Percentiles rank a stretch among this genome's conserved stretches.
phyloP scores from a whole-genome alignment of 2,329 filamentous ascomycete species.

The Nemania sp. region DNA sequence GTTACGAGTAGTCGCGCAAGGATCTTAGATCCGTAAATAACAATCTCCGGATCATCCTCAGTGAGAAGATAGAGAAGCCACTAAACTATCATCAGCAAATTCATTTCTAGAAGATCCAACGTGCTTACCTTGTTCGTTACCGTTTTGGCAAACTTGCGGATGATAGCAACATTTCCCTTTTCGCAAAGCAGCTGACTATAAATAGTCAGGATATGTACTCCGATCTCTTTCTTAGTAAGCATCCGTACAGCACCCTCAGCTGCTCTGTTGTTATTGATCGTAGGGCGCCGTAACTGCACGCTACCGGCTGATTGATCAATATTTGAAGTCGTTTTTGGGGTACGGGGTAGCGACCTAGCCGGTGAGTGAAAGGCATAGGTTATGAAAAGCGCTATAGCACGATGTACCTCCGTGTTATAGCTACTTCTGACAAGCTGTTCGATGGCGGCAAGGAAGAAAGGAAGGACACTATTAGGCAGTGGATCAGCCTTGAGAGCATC shows the following conservation, averaged over 20 bases:
- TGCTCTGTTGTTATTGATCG: slow-evolving; percentile 52
- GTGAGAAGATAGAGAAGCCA: slow-evolving; percentile 93
- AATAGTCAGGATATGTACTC: slow-evolving; percentile 79
- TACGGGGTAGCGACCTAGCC: slow-evolving; percentile 61
- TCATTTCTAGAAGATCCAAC: slow-evolving; percentile 40
- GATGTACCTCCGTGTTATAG: slow-evolving; percentile 84
- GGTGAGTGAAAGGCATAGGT: slow-evolving; percentile 86
- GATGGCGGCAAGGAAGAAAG: slow-evolving; percentile 82
- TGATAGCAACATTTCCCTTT: slow-evolving; percentile 73
- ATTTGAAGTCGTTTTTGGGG: slow-evolving; percentile 60
- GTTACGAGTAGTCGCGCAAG: slow-evolving; percentile 84
- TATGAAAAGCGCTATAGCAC: slow-evolving; percentile 89
- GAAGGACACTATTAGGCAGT: slow-evolving; percentile 77
- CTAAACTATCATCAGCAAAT: slow-evolving; percentile 60
- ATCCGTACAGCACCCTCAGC: slow-evolving; percentile 53
- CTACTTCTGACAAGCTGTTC: slow-evolving; percentile 83
- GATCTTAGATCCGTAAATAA: slow-evolving; percentile 84
- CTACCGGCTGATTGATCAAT: slow-evolving; percentile 58
- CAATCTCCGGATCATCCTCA: slow-evolving; percentile 85
- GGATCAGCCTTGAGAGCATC: slow-evolving; percentile 90
- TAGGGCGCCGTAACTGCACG: slow-evolving; percentile 54
- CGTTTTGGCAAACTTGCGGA: slow-evolving; percentile 90
- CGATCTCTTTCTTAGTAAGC: slow-evolving; percentile 76
- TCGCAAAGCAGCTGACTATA: slow-evolving; percentile 84
- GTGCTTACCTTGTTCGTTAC: slow-evolving; percentile 88